Base-by-base conservation (phyloP, 1,284 basidiomycete species). In the Trichosporon faecale region DNA sequence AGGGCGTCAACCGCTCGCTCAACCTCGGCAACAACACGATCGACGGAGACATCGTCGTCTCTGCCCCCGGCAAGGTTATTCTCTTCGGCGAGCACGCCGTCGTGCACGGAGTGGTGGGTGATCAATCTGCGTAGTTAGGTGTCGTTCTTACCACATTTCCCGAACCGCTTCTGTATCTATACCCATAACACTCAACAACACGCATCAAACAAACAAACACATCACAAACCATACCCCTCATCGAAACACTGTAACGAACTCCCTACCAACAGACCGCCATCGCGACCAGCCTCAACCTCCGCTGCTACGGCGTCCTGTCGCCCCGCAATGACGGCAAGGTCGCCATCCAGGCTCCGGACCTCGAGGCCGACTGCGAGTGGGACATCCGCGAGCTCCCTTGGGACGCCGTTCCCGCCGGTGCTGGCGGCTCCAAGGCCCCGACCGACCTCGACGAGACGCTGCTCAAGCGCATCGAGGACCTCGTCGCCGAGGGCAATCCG, bases 41-140 rank as follows among this genome's bases (percentile, higher is more conserved):
- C 46, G 76, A 82, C 18, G 84, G 87, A 65, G 84, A 90, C 69
- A 85, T 88, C 61, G 88, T 95, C 69, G 91, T 97, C 69, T 95
- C 93, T 69, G 93, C 97, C 6, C 97, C 97, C 7, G 97, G 97
- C 60, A 99, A 99, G 83, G 93, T 99, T 73, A 99, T 99, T 76
- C 84, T 99, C 70, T 99, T 99, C 76, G 97, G 97, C 67, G 97
- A 99, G 85, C 97, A 99, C 84, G 97, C 97, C 18, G 97, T 99
- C 67, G 97, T 99, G 25, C 92, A 99, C 81, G 97, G 97, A 68
- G 92, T 95, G 68, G 93, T 94, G 81, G 87, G 92, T 88, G 16
- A 69, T 66, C 18, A 29, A 11, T n/a, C 37, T 29, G 72, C 37
- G 72, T 68, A 73, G 49, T 55, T 31, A 49, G 57, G 57, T 61